Evolutionary conservation across 176 grass and related monocot species (phyloP), one percentile per base, ranked within the genome.

Genomic region (Luzula sylvatica): DNA sequence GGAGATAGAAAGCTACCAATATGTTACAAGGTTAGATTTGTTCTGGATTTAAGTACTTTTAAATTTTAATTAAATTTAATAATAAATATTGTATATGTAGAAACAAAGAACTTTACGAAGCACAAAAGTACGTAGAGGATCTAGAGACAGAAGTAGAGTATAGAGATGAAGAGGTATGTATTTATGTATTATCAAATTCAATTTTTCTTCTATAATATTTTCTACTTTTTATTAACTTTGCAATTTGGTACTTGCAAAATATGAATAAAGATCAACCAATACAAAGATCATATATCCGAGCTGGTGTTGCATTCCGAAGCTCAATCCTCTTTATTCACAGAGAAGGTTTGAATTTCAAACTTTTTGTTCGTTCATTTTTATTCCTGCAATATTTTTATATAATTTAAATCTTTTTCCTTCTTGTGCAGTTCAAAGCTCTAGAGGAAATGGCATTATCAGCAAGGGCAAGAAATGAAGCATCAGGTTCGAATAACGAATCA

Each of bases 271-370:
- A 79, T 94, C 61, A 74, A 53, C 29, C 66, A 72, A 16, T 79
- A 76, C 59, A 87, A 76, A 76, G 68, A 94, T 60, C 74, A 94
- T 75, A 82, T 82, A 61, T 76, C 82, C 38, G 82, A 87, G 71
- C 59, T 94, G 67, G 52, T 79, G 52, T 59, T 82, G 44, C 82
- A 94, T 67, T 94, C 82, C 63, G 78, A 94, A 87, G 74, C 78
- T 35, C 87, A 94, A 61, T 94, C 87, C 12, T 82, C 77, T 38
- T 44, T 86, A 32, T 93, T 66, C 56, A 70, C 78, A 73, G 82
- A 87, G 65, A 94, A 87, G 82, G 87, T 82, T 78, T 23, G 48
- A n/a, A 58, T 76, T 67, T 7, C 58, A 58, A 52, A 42, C 11
- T 58, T 58, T 38, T n/a, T 53, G 27, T 25, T 49, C 18, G 22